phyloP scores from a whole-genome alignment of 306 rosid species.

The Vigna reflexopilosa region DNA sequence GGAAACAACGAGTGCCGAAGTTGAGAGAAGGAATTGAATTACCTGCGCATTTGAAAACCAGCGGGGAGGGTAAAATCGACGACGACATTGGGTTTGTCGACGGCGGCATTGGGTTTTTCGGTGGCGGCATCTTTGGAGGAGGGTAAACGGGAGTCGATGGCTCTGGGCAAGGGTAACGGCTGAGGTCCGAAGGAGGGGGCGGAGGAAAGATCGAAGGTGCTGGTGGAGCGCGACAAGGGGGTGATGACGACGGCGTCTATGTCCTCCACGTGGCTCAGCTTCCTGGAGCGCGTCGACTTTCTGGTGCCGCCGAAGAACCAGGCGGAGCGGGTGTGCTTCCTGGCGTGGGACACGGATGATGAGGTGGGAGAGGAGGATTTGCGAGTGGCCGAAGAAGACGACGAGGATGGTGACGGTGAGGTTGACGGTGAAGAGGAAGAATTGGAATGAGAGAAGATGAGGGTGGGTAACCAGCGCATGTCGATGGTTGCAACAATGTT shows the following conservation, averaged over 20 bases:
- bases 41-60: constrained; percentile 61
- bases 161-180: constrained; percentile 83
- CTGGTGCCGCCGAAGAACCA: constrained; percentile 61
- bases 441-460: constrained; percentile 59
- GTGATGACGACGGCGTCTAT: constrained; percentile 21
- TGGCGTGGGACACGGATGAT: constrained; percentile 30
- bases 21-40: background rate
- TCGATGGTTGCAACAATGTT: background rate
- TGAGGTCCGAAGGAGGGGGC: constrained; percentile 57
- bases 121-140: constrained; percentile 56
- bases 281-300: constrained; percentile 53
- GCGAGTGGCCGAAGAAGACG: background rate
- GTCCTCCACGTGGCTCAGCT: constrained; percentile 43
- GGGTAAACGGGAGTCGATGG: constrained; percentile 59
- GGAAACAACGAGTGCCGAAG: background rate
- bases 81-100: background rate
- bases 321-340: constrained; percentile 39
- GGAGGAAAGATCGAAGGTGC: constrained; percentile 31
- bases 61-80: constrained; percentile 29
- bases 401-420: background rate
- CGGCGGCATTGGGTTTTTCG: background rate
- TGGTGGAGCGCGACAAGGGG: constrained; percentile 42
- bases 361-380: constrained; percentile 45
- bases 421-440: background rate
- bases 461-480: constrained; percentile 83